A percentile compares a stretch with the other conserved stretches of the same genome.
phyloP scores from a whole-genome alignment of 2,329 filamentous ascomycete species.

The Arthrinium phaeospermum region DNA sequence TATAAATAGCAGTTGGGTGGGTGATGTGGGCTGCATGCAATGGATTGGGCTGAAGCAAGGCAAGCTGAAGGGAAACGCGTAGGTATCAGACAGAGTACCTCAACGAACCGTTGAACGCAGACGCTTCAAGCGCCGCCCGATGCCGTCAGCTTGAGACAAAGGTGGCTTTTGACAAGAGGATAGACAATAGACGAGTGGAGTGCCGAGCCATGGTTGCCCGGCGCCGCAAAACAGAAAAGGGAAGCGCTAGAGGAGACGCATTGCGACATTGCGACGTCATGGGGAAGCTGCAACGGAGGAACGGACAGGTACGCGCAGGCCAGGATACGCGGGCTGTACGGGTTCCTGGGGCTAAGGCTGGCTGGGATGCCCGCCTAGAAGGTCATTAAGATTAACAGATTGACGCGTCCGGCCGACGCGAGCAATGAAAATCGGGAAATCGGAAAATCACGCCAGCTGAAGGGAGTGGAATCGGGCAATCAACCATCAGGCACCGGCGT shows the following conservation, averaged over 20 bases:
- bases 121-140: background rate
- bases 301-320: background rate
- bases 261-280: constrained; percentile 13
- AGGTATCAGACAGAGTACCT: background rate
- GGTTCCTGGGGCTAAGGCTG: background rate
- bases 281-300: background rate
- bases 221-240: background rate
- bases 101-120: background rate
- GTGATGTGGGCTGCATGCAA: background rate
- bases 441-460: background rate
- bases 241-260: background rate
- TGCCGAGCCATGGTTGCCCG: constrained; percentile 9
- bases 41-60: background rate
- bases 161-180: background rate
- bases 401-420: background rate
- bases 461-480: background rate
- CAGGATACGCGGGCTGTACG: background rate
- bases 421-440: background rate
- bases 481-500: background rate
- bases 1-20: background rate
- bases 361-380: background rate
- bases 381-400: background rate
- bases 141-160: constrained; percentile 1
- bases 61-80: background rate
- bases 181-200: background rate